Percentiles rank a stretch among this genome's conserved stretches.
phyloP scores from a whole-genome alignment of 2,329 filamentous ascomycete genomes.

The Onygena corvina region DNA sequence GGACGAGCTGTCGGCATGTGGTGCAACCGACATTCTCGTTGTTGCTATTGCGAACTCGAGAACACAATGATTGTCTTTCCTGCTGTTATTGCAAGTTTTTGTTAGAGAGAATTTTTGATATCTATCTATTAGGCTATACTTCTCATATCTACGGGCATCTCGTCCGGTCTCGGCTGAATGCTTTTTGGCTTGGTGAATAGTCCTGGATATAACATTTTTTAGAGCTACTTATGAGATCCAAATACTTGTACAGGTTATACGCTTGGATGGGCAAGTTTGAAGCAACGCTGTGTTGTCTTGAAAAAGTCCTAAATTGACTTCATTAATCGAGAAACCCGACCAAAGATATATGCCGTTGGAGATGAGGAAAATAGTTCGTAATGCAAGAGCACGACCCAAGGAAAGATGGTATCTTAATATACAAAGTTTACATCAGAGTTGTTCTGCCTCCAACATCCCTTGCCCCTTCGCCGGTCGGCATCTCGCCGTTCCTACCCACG shows the following conservation, averaged over 20 bases:
- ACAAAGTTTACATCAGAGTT: constrained; percentile 64
- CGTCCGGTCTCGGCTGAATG: too few relatives aligned
- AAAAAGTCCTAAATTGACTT: too few relatives aligned
- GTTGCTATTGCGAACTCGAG: constrained; percentile 74
- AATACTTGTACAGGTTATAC: too few relatives aligned
- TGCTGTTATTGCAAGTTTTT: not conserved
- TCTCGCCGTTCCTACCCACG: constrained; percentile 81
- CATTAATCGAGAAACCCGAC: too few relatives aligned
- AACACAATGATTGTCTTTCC: constrained; percentile 31
- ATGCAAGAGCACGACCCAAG: constrained; percentile 1
- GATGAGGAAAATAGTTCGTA: constrained; percentile 1
- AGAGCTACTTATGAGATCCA: too few relatives aligned
- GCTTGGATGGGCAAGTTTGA: too few relatives aligned
- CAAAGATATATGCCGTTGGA: too few relatives aligned
- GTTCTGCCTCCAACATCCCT: constrained; percentile 86
- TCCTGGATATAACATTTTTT: too few relatives aligned
- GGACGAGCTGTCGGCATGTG: constrained; percentile 65
- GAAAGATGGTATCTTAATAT: not conserved
- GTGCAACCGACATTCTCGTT: constrained; percentile 75
- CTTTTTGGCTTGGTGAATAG: too few relatives aligned
- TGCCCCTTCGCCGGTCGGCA: constrained; percentile 83
- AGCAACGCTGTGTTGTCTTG: too few relatives aligned
- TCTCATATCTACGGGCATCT: too few relatives aligned
- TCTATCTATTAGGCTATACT: not conserved
- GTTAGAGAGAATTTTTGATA: too few relatives aligned